Evolutionary conservation across 176 grass and related monocot species (phyloP), one percentile per base, ranked within the genome.

Genomic region (Thinopyrum elongatum): DNA sequence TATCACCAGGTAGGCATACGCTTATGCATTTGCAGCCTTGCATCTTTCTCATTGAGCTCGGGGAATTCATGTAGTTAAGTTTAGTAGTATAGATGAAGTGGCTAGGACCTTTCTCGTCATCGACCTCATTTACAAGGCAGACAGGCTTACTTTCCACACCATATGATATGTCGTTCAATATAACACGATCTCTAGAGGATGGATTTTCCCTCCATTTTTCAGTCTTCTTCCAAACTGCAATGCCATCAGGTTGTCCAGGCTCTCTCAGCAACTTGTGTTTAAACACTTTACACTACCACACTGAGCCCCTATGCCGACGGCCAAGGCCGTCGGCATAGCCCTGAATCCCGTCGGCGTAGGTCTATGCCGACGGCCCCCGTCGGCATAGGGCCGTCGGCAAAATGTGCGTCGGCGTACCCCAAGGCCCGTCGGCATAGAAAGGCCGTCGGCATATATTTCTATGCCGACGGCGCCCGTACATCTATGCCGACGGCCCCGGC

Each of bases 91-190:
- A 94, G 26, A 41, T 89, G 83, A 91, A 94, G 70, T 84, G 19
- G 60, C 22, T 47, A 73, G 92, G 92, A 65, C 70, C 83, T 59
- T 77, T 86, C 68, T 81, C 77, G 74, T 89, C 38, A 78, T 94
- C 89, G 17, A 91, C 71, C 42, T 91, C 92, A 73, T 91, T 89
- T 25, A 94, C 92, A 46, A 91, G 38, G 31, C 92, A 85, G 83
- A 94, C 78, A 61, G 92, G 90, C 63, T 75, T 87, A 58, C 35
- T 88, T 94, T 97, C 94, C 57, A 79, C 71, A 82, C 94, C 92
- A 5, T 63, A 10, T 53, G 92, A 97, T 74, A 97, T 87, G 83
- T 94, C 94, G 4, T 13, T 61, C 13, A 80, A 39, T 74, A 97
- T 64, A 79, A 90, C 83, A 74, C 73, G 79, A 11, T 83, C 88